Evolutionary conservation across 345 rosid genomes (phyloP).

Genomic region (Brassica carinata): DNA sequence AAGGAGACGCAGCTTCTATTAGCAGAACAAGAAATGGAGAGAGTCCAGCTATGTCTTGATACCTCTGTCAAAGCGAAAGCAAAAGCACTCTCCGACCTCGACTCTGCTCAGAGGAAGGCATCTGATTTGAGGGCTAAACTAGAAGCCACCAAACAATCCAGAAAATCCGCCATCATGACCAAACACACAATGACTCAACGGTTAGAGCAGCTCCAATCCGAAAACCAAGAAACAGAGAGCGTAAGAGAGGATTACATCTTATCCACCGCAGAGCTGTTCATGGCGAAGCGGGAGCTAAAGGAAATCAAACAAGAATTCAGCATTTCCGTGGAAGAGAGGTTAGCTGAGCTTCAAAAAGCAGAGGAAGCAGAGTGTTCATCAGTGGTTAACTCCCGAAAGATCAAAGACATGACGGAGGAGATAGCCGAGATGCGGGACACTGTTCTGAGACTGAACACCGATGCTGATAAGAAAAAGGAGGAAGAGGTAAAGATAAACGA

Average conservation of each 20-base stretch:
- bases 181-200: slow-evolving; percentile 48
- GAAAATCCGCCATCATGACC: slow-evolving; percentile 42
- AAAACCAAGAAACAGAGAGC: slow-evolving; percentile 51
- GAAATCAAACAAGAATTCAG: slow-evolving; percentile 69
- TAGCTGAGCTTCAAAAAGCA: slow-evolving; percentile 62
- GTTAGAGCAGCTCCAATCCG: slow-evolving; percentile 50
- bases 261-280: slow-evolving; percentile 50
- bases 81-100: slow-evolving; percentile 54
- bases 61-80: slow-evolving; percentile 49
- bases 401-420: slow-evolving; percentile 54
- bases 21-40: slow-evolving; percentile 54
- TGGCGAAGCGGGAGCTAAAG: slow-evolving; percentile 67
- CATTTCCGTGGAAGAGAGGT: slow-evolving; percentile 61
- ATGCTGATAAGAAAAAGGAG: slow-evolving; percentile 48
- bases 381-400: slow-evolving; percentile 45
- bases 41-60: slow-evolving; percentile 48
- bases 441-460: slow-evolving; percentile 44
- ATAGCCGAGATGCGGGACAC: slow-evolving; percentile 59
- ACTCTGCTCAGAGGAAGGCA: slow-evolving; percentile 47
- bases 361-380: slow-evolving; percentile 63
- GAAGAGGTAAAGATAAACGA: slow-evolving; percentile 48
- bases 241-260: slow-evolving; percentile 58
- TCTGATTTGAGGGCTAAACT: slow-evolving; percentile 49
- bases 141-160: slow-evolving; percentile 43
- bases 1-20: slow-evolving; percentile 62